Base-by-base conservation (phyloP, 805 yeast genomes). In the Saccharomycopsis vini region DNA sequence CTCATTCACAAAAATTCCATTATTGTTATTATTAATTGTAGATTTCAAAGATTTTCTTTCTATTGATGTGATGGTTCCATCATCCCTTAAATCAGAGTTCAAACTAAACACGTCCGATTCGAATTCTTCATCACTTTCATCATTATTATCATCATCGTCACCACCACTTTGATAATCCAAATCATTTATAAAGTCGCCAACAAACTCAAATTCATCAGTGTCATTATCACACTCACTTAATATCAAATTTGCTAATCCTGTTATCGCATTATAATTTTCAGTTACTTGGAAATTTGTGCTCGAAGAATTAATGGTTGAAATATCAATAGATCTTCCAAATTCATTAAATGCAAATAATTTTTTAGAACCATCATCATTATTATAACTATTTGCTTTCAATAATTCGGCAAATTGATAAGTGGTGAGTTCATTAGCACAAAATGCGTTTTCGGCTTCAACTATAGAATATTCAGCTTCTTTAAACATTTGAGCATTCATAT, bases 401-500 rank as follows among this genome's bases (percentile, higher is more conserved):
- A 47, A 29, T 29, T 47, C 33, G 7, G 48, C 48, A 20, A 18
- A 29, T 20, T 23, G 31, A 13, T 21, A 34, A 10, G 18, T 32
- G 15, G 51, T 47, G 24, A n/a, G 15, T n/a, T 21, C 61, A 30
- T 69, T 72, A 10, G 74, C 69, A 28, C 65, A 64, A 41, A 55
- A 62, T 2, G 70, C 66, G 1, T 67, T 60, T 45, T 73, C 80
- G 1, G 94, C 86, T 59, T 87, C 95, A 5, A 71, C 68, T 3
- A 87, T 69, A 38, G 95, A 81, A 46, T 73, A 77, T 53, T 77
- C 78, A 1, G 89, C 77, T 42, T 86, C 94, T 2, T 64, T 69
- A 1, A 63, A 50, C 32, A 73, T 59, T 1, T 73, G 78, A 4
- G 73, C 68, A 46, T 73, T 72, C 53, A 73, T 63, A 56, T 85